Percentiles rank a stretch among this genome's conserved stretches.
phyloP scores from a whole-genome alignment of 1,284 basidiomycete genomes.

The Rhizoctonia solani region DNA sequence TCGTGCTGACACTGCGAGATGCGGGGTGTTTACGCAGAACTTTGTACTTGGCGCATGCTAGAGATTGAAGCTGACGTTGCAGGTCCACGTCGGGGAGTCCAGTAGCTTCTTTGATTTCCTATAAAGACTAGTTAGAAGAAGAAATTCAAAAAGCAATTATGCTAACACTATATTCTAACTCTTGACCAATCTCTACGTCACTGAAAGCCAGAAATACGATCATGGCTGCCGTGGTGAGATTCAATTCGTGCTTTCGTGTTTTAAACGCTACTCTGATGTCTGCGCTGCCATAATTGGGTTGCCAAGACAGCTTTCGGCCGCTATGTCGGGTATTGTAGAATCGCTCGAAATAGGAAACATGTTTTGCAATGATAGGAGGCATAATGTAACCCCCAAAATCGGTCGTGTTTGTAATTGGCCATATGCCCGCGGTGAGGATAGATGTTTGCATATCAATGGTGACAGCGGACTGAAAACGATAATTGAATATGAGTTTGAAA shows the following conservation, averaged over 20 bases:
- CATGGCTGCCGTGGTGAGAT: slow-evolving; percentile 88
- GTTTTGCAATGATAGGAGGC: slow-evolving; percentile 65
- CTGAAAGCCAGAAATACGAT: slow-evolving; percentile 91
- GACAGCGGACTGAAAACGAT: slow-evolving; percentile 50
- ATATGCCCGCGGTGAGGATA: slow-evolving; percentile 92
- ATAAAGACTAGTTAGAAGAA: slow-evolving; percentile 28
- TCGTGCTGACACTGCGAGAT: slow-evolving; percentile 74
- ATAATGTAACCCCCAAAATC: slow-evolving; percentile 53
- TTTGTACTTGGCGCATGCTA: slow-evolving; percentile 97
- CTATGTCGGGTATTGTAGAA: slow-evolving; percentile 91
- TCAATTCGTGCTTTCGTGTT: slow-evolving; percentile 81
- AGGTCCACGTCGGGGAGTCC: slow-evolving; percentile 78
- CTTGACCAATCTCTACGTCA: slow-evolving; percentile 65
- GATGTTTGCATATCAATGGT: slow-evolving; percentile 73
- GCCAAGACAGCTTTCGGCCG: slow-evolving; percentile 92
- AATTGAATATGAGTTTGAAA: not conserved
- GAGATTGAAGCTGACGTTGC: slow-evolving; percentile 89
- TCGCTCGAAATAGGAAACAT: slow-evolving; percentile 79
- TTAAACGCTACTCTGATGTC: slow-evolving; percentile 89
- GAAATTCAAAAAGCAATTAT: not conserved
- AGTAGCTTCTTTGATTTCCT: slow-evolving; percentile 63
- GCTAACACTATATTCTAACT: slow-evolving; percentile 71
- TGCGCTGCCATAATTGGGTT: slow-evolving; percentile 88
- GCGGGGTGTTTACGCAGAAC: slow-evolving; percentile 90
- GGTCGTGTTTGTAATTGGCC: slow-evolving; percentile 69